Percentiles rank a stretch among this genome's conserved stretches.
phyloP scores from a whole-genome alignment of 2,329 filamentous ascomycete species.

The Ophiostoma sp. region DNA sequence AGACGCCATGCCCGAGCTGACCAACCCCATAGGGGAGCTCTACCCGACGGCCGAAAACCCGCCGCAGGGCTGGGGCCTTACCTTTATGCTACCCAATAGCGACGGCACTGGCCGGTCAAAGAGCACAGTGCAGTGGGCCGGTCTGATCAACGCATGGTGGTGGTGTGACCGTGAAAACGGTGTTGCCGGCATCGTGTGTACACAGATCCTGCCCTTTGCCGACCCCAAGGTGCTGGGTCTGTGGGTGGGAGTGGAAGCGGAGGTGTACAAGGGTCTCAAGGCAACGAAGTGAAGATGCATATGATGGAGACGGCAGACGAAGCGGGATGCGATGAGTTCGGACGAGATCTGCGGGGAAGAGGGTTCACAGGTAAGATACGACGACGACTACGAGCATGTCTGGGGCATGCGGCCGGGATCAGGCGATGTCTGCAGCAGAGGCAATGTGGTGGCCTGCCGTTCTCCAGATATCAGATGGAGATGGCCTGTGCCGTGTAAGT shows the following conservation, averaged over 20 bases:
- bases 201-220: constrained; percentile 44
- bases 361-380: neutral
- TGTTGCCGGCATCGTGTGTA: constrained; percentile 44
- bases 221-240: constrained; percentile 36
- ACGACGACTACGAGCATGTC: neutral
- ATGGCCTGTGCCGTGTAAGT: neutral
- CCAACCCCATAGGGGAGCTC: constrained; percentile 43
- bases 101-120: constrained; percentile 44
- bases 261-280: constrained; percentile 30
- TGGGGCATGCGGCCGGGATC: neutral
- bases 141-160: constrained; percentile 53
- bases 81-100: constrained; percentile 45
- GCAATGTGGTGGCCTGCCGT: neutral
- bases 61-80: constrained; percentile 57
- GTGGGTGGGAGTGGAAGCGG: constrained; percentile 35
- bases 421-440: neutral
- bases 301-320: neutral
- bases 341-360: constrained; percentile 1
- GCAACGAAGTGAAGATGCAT: constrained; percentile 1
- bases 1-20: constrained; percentile 42
- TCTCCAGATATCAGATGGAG: neutral
- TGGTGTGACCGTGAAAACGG: constrained; percentile 54
- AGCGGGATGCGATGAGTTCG: neutral
- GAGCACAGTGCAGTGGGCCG: constrained; percentile 49
- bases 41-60: constrained; percentile 40